Percentiles rank a stretch among this genome's conserved stretches.
Evolutionary conservation across 1,284 basidiomycete species (phyloP).

Genomic region (Amylostereum areolatum): DNA sequence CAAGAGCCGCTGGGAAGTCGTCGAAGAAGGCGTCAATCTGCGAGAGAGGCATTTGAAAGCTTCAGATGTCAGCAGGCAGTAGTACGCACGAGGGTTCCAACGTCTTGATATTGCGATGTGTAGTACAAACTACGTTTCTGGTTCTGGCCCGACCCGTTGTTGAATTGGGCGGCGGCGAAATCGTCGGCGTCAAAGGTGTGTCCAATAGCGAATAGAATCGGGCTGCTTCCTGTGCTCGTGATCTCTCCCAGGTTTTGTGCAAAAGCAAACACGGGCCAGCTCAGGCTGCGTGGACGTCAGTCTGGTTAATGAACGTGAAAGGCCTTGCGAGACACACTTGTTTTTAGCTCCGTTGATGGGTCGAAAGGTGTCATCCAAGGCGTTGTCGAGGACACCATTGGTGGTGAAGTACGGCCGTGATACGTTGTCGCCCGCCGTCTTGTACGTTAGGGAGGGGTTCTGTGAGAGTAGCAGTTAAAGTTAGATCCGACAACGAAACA

Average conservation of each 20-base stretch:
- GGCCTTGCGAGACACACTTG: neutral
- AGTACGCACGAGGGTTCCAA: slow-evolving; percentile 4
- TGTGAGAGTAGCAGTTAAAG: neutral
- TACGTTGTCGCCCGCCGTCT: neutral
- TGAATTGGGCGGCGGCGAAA: slow-evolving; percentile 13
- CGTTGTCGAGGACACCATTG: slow-evolving; percentile 3
- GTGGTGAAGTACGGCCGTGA: neutral
- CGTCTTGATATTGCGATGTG: neutral
- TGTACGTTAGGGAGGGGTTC: neutral
- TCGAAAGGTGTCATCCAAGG: neutral
- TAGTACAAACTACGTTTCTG: neutral
- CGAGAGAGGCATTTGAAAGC: neutral
- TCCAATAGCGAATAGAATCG: slow-evolving; percentile 9
- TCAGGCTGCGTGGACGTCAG: neutral
- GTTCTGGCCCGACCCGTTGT: neutral
- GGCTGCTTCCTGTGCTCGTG: slow-evolving; percentile 8
- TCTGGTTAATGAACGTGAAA: neutral
- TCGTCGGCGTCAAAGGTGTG: slow-evolving; percentile 7
- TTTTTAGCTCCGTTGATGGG: neutral
- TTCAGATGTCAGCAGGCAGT: neutral
- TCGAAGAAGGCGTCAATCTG: neutral
- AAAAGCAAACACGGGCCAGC: slow-evolving; percentile 29
- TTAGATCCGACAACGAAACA: too few relatives aligned
- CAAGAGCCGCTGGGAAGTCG: neutral
- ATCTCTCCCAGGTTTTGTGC: slow-evolving; percentile 24